These are phyloP conservation scores for Dillenia suffruticosa DNA, from an alignment of 164 flowering plant genomes.

Conservation along the genomic window DNA sequence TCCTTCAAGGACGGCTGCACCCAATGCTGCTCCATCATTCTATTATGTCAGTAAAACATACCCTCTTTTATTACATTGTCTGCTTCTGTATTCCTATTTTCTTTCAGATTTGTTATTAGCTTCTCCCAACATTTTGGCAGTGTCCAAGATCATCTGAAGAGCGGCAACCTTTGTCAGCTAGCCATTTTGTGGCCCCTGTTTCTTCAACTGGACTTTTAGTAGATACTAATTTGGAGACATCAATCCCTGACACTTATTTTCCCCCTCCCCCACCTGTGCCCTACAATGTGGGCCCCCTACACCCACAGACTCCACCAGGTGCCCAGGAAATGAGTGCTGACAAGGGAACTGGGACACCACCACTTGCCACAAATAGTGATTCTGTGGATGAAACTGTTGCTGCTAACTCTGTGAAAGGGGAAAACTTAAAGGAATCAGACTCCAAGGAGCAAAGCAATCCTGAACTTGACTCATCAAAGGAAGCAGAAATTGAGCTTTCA, in stretches of 20 bases:
- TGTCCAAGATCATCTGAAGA: slow-evolving; percentile 59
- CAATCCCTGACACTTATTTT: slow-evolving; percentile 64
- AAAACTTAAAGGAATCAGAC: slow-evolving; percentile 33
- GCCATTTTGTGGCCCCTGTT: slow-evolving; percentile 29
- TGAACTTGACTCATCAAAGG: slow-evolving; percentile 37
- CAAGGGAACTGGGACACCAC: slow-evolving; percentile 15
- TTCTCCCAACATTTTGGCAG: slow-evolving; percentile 30
- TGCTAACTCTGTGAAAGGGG: slow-evolving; percentile 28
- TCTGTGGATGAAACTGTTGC: slow-evolving; percentile 30
- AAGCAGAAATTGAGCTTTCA: slow-evolving; percentile 28
- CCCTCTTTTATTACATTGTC: no score
- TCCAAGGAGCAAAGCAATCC: slow-evolving; percentile 28
- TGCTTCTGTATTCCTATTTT: no score
- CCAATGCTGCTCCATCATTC: slow-evolving; percentile 18
- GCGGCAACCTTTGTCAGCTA: slow-evolving; percentile 44
- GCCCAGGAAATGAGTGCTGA: slow-evolving; percentile 15
- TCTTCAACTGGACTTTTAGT: slow-evolving; percentile 45
- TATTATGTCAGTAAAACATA: slow-evolving; percentile 25
- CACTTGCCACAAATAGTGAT: slow-evolving; percentile 19
- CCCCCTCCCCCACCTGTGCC: slow-evolving; percentile 84
- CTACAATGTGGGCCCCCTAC: slow-evolving; percentile 51
- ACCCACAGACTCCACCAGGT: slow-evolving; percentile 27
- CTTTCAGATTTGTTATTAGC: no score
- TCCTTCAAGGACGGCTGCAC: slow-evolving; percentile 24
- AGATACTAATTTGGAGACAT: slow-evolving; percentile 56